Conservation (phyloP, 177 flowering plant genomes). For the Telopea speciosissima region DNA sequence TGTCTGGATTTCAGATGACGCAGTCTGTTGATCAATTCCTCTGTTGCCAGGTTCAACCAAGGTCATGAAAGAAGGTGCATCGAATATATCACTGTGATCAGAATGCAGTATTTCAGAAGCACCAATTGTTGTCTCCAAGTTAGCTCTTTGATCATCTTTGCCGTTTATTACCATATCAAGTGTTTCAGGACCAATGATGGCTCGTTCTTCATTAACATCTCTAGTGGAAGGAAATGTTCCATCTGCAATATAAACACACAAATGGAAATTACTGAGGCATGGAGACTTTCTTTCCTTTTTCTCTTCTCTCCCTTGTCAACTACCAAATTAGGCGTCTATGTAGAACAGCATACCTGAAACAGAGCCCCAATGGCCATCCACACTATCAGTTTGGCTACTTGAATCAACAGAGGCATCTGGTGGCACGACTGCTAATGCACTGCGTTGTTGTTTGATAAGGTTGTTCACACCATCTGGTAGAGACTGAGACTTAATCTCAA, state of each 20-base stretch:
- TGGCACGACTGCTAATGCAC: conserved; percentile 20
- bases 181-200: conserved; percentile 22
- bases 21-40: conserved; percentile 8
- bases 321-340: not conserved
- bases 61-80: conserved; percentile 63
- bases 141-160: conserved; percentile 15
- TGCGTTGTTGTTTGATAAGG: conserved; percentile 19
- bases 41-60: conserved; percentile 35
- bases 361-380: conserved; percentile 74
- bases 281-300: not conserved
- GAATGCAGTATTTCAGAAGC: conserved; percentile 14
- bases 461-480: conserved; percentile 23
- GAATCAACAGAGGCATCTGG: conserved; percentile 23
- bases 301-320: not conserved
- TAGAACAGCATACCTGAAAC: conserved; percentile 49
- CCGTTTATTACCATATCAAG: conserved; percentile 9
- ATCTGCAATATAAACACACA: conserved; percentile 12
- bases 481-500: conserved; percentile 14
- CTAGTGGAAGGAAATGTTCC: conserved; percentile 38
- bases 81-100: conserved; percentile 34
- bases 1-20: conserved; percentile 30
- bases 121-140: conserved; percentile 11
- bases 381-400: conserved; percentile 52
- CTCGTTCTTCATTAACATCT: conserved; percentile 28
- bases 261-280: conserved; percentile 5